A percentile compares a stretch with the other conserved stretches of the same genome.
Conservation (phyloP, 805 yeast species). For the Yarrowia sp. region DNA sequence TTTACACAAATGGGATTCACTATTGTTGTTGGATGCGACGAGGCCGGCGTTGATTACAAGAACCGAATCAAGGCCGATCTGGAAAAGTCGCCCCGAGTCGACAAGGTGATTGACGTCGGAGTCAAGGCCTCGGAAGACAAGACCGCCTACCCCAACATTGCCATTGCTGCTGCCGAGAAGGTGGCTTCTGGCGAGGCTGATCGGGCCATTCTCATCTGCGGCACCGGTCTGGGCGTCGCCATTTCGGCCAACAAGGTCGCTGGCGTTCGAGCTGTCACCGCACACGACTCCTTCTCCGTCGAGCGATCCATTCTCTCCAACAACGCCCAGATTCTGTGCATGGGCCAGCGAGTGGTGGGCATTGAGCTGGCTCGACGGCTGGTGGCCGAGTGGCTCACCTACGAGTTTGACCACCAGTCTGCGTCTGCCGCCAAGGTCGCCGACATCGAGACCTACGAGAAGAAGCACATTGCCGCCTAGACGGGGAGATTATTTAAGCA, state of each 20-base stretch:
- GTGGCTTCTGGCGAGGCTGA: conserved; percentile 55
- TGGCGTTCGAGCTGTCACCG: conserved; percentile 59
- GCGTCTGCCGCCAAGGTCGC: conserved; percentile 56
- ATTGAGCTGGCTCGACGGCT: conserved; percentile 55
- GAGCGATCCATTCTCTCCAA: conserved; percentile 56
- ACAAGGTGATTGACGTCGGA: conserved; percentile 53
- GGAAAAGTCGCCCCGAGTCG: conserved; percentile 48
- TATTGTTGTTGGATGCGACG: conserved; percentile 55
- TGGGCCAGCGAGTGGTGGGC: conserved; percentile 59
- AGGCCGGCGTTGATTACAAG: conserved; percentile 57
- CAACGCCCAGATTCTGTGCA: conserved; percentile 56
- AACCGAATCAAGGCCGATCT: conserved; percentile 52
- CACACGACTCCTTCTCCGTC: conserved; percentile 58
- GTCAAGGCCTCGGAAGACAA: conserved; percentile 50
- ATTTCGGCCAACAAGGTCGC: conserved; percentile 57
- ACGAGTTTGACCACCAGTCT: conserved; percentile 52
- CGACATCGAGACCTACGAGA: conserved; percentile 49
- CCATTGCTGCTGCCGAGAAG: conserved; percentile 55
- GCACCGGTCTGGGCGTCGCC: conserved; percentile 60
- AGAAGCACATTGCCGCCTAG: conserved; percentile 24
- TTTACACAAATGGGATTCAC: conserved; percentile 42
- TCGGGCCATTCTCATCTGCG: conserved; percentile 57
- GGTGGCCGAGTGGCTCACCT: conserved; percentile 56
- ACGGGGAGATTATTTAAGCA: background rate
- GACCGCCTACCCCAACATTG: conserved; percentile 55